These are phyloP conservation scores for Pachyrhizus erosus DNA, from an alignment of 306 rosid species.

Conservation along the genomic window DNA sequence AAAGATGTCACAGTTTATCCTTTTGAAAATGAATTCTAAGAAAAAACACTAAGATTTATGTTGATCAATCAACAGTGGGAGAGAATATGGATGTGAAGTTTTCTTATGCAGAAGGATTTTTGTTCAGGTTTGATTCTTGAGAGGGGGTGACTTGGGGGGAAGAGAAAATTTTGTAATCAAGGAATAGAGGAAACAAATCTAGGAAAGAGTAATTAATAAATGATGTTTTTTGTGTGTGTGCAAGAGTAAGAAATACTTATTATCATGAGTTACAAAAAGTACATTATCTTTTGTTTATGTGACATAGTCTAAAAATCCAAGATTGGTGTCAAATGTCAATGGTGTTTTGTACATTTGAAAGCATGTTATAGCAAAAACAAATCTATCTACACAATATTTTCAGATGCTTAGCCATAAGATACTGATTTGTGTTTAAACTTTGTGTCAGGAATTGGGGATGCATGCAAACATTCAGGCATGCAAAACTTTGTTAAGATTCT, in stretches of 20 bases:
- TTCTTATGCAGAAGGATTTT: background rate
- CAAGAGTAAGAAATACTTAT: background rate
- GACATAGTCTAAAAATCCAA: background rate
- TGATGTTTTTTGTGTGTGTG: background rate
- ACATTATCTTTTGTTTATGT: background rate
- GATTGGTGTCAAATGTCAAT: background rate
- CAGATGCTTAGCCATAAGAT: background rate
- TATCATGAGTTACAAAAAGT: background rate
- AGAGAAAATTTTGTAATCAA: background rate
- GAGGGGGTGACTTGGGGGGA: background rate
- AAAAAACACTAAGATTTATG: background rate
- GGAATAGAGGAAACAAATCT: background rate
- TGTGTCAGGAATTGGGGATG: conserved; percentile 63
- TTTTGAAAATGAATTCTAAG: background rate
- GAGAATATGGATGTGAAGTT: background rate
- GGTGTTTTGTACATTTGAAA: background rate
- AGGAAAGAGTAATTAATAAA: background rate
- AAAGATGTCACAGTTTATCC: background rate
- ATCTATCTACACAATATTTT: background rate
- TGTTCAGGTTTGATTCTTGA: background rate
- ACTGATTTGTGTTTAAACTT: conserved; percentile 37
- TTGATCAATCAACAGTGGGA: background rate
- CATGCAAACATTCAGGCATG: conserved; percentile 56
- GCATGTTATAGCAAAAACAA: conserved; percentile 19
- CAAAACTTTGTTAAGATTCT: conserved; percentile 49